Evolutionary conservation across 2,329 filamentous ascomycete genomes (phyloP).

Genomic region (Diaporthe ampelina): DNA sequence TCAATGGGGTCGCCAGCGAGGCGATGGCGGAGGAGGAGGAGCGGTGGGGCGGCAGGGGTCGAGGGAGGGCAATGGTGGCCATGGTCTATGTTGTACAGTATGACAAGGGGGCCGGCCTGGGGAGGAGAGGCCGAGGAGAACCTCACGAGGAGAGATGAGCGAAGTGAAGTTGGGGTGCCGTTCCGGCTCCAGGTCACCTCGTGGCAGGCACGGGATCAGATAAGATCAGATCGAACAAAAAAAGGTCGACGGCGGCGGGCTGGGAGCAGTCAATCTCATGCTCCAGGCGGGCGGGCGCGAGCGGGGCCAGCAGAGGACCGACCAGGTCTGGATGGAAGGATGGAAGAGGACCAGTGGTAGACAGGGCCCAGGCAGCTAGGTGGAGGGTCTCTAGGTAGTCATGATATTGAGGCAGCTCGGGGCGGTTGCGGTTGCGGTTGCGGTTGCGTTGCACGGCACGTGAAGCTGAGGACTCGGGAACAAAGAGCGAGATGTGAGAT

Average conservation of each 20-base stretch:
- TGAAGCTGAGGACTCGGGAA: not conserved
- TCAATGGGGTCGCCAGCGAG: conserved; percentile 49
- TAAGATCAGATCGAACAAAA: not conserved
- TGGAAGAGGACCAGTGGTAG: not conserved
- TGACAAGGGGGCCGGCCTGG: not conserved
- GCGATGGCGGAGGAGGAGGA: conserved; percentile 51
- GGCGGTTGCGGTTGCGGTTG: conserved; percentile 1
- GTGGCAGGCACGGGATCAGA: not conserved
- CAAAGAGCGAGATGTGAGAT: not conserved
- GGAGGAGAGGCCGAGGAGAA: not conserved
- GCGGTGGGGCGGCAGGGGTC: conserved; percentile 48
- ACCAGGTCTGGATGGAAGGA: not conserved
- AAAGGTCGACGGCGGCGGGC: not conserved
- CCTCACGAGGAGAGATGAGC: not conserved
- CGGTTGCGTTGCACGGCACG: conserved; percentile 10
- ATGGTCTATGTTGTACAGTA: conserved; percentile 55
- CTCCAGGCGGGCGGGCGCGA: not conserved
- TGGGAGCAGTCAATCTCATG: conserved; percentile 8
- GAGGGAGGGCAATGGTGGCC: conserved; percentile 68
- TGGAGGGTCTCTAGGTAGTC: conserved; percentile 22
- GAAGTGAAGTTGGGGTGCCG: not conserved
- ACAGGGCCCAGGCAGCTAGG: conserved; percentile 7
- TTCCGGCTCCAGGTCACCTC: not conserved
- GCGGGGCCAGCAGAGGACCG: conserved; percentile 1
- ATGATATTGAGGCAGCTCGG: conserved; percentile 19